Evolutionary conservation across 495 filamentous ascomycete species (phyloP).

Genomic region (Acidomyces sp.): DNA sequence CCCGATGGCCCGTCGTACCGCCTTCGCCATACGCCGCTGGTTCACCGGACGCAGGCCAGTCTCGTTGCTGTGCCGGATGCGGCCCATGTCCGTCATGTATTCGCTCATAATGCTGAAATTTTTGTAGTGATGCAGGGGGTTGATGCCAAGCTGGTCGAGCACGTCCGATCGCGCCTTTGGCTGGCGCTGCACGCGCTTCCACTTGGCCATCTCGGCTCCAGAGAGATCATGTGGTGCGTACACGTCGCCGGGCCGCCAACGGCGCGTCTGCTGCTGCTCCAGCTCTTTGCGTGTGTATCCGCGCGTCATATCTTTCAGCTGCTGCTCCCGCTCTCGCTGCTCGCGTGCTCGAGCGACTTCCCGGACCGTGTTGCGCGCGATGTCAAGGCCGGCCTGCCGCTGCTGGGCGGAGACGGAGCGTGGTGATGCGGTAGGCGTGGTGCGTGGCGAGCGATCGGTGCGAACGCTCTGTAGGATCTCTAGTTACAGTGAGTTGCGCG

Average conservation of each 20-base stretch:
- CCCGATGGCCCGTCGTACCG: conserved; percentile 74
- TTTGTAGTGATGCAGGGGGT: conserved; percentile 78
- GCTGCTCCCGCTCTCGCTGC: neutral
- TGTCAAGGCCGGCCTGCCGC: neutral
- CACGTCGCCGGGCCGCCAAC: conserved; percentile 63
- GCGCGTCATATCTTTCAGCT: conserved; percentile 2
- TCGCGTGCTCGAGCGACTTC: neutral
- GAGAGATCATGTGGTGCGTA: conserved; percentile 85
- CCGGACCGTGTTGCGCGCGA: neutral
- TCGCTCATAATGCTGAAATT: conserved; percentile 90
- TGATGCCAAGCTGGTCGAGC: conserved; percentile 67
- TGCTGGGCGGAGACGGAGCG: conserved; percentile 1
- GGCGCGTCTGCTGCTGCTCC: conserved; percentile 27
- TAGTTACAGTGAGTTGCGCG: neutral
- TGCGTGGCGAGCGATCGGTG: neutral
- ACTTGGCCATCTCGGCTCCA: conserved; percentile 48
- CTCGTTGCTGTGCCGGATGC: conserved; percentile 58
- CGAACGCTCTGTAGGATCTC: conserved; percentile 9
- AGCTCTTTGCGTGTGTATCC: conserved; percentile 10
- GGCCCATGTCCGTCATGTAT: conserved; percentile 69
- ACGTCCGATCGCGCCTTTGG: conserved; percentile 41
- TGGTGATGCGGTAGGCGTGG: neutral
- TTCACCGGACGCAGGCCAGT: conserved; percentile 81
- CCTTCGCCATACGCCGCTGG: conserved; percentile 84
- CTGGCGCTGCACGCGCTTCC: conserved; percentile 47